phyloP scores from a whole-genome alignment of 2,329 filamentous ascomycete genomes.

The Epichloe coenophiala region DNA sequence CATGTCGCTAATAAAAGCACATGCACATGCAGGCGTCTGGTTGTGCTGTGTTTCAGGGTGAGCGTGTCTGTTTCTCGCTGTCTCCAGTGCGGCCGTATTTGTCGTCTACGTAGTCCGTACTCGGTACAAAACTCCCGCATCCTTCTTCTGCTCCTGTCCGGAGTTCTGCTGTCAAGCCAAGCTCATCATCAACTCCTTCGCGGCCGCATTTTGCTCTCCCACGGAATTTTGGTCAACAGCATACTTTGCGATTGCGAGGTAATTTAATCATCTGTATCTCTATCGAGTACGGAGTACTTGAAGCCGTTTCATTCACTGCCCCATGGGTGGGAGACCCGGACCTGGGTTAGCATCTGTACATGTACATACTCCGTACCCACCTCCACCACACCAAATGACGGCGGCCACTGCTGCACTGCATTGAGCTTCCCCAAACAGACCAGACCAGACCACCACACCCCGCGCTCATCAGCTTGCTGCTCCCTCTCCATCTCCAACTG shows the following conservation, averaged over 20 bases:
- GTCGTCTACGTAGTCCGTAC: background rate
- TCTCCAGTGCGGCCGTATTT: background rate
- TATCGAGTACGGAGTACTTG: background rate
- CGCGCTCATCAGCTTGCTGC: conserved; percentile 6
- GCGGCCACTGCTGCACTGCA: background rate
- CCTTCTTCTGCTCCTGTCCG: background rate
- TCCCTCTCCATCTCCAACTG: conserved; percentile 3
- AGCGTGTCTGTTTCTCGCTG: no score
- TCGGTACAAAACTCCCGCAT: background rate
- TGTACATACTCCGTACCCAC: background rate
- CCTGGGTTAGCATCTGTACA: background rate
- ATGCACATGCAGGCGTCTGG: background rate
- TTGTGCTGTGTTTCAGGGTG: background rate
- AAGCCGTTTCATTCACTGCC: background rate
- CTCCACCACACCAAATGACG: conserved; percentile 5
- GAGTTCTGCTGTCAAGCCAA: background rate
- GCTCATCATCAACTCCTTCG: background rate
- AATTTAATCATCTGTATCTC: background rate
- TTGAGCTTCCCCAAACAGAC: conserved; percentile 3
- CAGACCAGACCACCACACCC: conserved; percentile 2
- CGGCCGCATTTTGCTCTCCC: background rate
- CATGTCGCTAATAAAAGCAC: no score
- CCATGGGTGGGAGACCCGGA: background rate
- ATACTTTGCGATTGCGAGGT: background rate
- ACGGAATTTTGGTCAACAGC: background rate